phyloP scores from a whole-genome alignment of 352 stramenopile species.

The Globisporangium ultimum region DNA sequence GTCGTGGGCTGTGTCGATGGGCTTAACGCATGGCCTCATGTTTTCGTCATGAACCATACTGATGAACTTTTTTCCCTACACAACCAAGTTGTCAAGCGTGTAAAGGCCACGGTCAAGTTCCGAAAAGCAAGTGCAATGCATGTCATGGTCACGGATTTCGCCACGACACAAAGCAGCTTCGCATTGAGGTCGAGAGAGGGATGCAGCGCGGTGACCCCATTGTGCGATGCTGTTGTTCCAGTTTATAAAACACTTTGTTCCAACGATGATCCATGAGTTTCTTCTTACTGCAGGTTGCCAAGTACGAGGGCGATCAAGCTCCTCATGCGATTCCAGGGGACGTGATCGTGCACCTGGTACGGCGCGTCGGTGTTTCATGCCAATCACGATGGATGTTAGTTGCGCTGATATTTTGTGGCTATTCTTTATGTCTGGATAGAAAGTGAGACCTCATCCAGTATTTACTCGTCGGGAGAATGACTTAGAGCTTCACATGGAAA shows the following conservation, averaged over 20 bases:
- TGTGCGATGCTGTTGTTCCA: constrained; percentile 3
- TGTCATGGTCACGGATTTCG: constrained; percentile 29
- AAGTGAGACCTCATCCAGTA: constrained; percentile 34
- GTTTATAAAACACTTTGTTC: not conserved
- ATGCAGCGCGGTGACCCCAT: constrained; percentile 36
- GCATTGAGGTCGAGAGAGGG: constrained; percentile 25
- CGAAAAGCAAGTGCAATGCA: constrained; percentile 30
- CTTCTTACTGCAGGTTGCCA: constrained; percentile 6
- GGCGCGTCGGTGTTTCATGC: not conserved
- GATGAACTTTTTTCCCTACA: no score
- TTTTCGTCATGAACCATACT: not conserved
- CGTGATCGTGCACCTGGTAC: constrained; percentile 30
- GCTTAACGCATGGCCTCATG: no score
- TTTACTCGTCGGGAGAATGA: constrained; percentile 91
- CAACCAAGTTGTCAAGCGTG: constrained; percentile 29
- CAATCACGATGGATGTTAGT: not conserved
- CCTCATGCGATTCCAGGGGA: constrained; percentile 20
- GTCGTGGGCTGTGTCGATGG: not conserved
- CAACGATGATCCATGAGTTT: no score
- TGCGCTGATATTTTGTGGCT: constrained; percentile 2
- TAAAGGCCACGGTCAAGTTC: constrained; percentile 28
- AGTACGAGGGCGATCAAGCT: constrained; percentile 21
- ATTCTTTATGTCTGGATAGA: not conserved
- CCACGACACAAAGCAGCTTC: constrained; percentile 20
- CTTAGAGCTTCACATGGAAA: constrained; percentile 88